phyloP scores from a whole-genome alignment of 1,139 yeast genomes.

The Yamadazyma conglobata region DNA sequence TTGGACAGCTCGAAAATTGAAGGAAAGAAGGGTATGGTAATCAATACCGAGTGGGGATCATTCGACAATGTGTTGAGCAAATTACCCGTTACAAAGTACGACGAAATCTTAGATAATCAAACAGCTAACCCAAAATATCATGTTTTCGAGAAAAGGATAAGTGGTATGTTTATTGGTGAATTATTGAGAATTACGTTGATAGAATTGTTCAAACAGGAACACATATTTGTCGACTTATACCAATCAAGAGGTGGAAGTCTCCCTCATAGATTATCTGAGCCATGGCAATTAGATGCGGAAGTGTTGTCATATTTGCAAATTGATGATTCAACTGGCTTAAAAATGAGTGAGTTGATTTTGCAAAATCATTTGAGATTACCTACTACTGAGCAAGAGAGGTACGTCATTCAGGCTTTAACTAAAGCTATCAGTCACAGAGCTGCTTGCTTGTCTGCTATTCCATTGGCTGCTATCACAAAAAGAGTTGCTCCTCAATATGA shows the following conservation, averaged over 20 bases:
- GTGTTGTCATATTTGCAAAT: slow-evolving; percentile 78
- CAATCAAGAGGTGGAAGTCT: slow-evolving; percentile 48
- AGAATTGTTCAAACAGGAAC: slow-evolving; percentile 58
- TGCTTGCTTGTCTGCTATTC: slow-evolving; percentile 82
- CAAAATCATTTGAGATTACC: slow-evolving; percentile 64
- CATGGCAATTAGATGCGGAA: slow-evolving; percentile 81
- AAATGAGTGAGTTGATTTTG: slow-evolving; percentile 61
- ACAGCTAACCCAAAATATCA: slow-evolving; percentile 87
- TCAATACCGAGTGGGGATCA: slow-evolving; percentile 97
- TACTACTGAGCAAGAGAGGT: slow-evolving; percentile 65
- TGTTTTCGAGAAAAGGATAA: slow-evolving; percentile 87
- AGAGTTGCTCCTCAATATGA: slow-evolving; percentile 42
- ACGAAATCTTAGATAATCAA: slow-evolving; percentile 59
- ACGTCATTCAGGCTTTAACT: slow-evolving; percentile 66
- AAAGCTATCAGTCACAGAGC: slow-evolving; percentile 81
- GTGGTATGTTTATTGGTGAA: slow-evolving; percentile 95
- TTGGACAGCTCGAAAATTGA: slow-evolving; percentile 40
- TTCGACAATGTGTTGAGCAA: slow-evolving; percentile 75
- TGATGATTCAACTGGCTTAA: slow-evolving; percentile 70
- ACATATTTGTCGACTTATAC: slow-evolving; percentile 54
- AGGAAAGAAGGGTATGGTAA: slow-evolving; percentile 70
- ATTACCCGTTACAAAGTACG: slow-evolving; percentile 76
- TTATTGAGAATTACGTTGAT: slow-evolving; percentile 68
- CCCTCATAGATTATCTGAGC: slow-evolving; percentile 65
- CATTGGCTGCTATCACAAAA: slow-evolving; percentile 69